Evolutionary conservation across 768 basidiomycete species (phyloP).

Genomic region (Mycena leptocephala): DNA sequence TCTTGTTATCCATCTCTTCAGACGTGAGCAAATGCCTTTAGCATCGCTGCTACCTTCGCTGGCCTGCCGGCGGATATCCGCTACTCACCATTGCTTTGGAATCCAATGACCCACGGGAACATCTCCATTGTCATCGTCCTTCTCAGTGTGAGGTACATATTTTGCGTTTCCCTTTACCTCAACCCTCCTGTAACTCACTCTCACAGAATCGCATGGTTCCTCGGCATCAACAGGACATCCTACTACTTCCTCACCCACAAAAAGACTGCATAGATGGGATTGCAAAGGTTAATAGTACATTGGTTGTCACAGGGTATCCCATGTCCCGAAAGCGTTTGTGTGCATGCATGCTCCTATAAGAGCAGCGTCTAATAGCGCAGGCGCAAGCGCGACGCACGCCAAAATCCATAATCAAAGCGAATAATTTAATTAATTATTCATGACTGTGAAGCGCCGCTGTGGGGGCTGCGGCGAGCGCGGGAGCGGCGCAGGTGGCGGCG

Average conservation of each 20-base stretch:
- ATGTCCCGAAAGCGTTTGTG: neutral
- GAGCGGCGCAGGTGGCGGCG: slow-evolving; percentile 40
- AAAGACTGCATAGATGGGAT: slow-evolving; percentile 19
- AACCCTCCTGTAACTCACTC: neutral
- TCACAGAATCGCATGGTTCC: slow-evolving; percentile 71
- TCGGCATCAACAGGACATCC: slow-evolving; percentile 63
- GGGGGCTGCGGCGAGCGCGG: slow-evolving; percentile 42
- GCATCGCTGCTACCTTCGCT: slow-evolving; percentile 71
- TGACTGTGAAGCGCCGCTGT: slow-evolving; percentile 49
- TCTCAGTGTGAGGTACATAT: slow-evolving; percentile 69
- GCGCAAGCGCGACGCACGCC: neutral
- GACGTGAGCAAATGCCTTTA: slow-evolving; percentile 45
- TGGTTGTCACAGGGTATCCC: slow-evolving; percentile 3
- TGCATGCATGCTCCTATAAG: neutral
- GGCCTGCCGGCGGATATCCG: slow-evolving; percentile 72
- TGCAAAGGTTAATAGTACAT: slow-evolving; percentile 29
- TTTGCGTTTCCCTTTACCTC: neutral
- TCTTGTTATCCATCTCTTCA: slow-evolving; percentile 5
- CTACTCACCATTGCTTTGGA: slow-evolving; percentile 72
- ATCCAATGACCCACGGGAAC: slow-evolving; percentile 84
- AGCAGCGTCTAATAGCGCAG: slow-evolving; percentile 21
- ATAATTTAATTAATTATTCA: slow-evolving; percentile 47
- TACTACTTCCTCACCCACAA: slow-evolving; percentile 52
- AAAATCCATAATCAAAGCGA: slow-evolving; percentile 4
- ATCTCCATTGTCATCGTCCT: slow-evolving; percentile 76